phyloP scores from a whole-genome alignment of 257 asterid genomes.

The Solanum clarkiae region DNA sequence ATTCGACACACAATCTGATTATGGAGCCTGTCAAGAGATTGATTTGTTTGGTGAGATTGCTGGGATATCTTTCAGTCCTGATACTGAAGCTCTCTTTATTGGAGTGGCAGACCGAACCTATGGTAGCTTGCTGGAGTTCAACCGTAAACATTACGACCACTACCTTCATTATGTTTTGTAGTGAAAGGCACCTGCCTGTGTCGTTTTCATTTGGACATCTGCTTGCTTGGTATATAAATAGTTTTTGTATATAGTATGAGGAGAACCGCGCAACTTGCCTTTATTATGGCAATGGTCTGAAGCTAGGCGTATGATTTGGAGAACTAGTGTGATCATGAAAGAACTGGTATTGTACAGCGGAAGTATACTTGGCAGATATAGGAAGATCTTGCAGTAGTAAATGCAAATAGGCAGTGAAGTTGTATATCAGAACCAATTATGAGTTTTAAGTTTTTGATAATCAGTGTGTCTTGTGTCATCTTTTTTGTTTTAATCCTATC shows the following conservation, averaged over 20 bases:
- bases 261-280: background rate
- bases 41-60: constrained; percentile 81
- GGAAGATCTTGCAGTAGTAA: constrained; percentile 14
- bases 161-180: constrained; percentile 33
- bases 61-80: constrained; percentile 67
- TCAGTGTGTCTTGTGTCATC: background rate
- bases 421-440: background rate
- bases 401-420: background rate
- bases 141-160: constrained; percentile 16
- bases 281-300: background rate
- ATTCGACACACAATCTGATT: constrained; percentile 37
- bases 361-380: background rate
- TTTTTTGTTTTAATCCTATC: background rate
- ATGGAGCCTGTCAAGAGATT: constrained; percentile 42
- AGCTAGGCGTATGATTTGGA: background rate
- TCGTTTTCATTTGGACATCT: background rate
- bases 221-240: background rate
- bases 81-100: constrained; percentile 52
- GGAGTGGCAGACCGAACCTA: constrained; percentile 68
- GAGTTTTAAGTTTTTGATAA: background rate
- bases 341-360: background rate
- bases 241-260: background rate
- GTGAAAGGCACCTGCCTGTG: background rate
- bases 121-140: constrained; percentile 69
- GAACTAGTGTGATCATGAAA: background rate